These are phyloP conservation scores for Anaeramoeba flamelloides DNA, from an alignment of 78 protist species.

Conservation along the genomic window DNA sequence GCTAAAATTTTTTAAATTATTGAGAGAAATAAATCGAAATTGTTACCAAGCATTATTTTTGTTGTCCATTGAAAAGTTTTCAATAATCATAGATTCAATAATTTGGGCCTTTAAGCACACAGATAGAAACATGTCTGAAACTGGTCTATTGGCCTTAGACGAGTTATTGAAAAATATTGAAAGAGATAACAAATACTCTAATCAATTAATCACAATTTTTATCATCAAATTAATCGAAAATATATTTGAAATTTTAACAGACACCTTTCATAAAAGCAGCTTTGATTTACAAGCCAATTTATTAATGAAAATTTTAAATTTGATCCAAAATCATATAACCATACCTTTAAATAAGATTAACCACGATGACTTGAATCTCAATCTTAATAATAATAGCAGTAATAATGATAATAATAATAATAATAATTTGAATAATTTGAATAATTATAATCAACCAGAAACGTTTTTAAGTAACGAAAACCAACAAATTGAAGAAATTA, in stretches of 20 bases:
- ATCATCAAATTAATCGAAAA: constrained; percentile 26
- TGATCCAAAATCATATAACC: no score
- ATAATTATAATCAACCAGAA: no score
- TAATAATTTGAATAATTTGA: no score
- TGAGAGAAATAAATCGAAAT: constrained; percentile 57
- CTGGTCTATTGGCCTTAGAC: constrained; percentile 27
- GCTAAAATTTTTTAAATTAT: constrained; percentile 54
- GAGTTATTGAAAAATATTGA: not conserved
- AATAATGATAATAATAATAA: no score
- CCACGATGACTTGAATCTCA: no score
- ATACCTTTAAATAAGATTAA: no score
- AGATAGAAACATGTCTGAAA: constrained; percentile 62
- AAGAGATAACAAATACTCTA: constrained; percentile 1
- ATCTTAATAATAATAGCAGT: no score
- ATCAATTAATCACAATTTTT: constrained; percentile 30
- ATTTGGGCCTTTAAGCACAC: constrained; percentile 82
- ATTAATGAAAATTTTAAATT: no score
- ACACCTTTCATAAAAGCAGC: constrained; percentile 48
- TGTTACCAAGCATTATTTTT: constrained; percentile 45
- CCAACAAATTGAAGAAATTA: no score
- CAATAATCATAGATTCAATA: constrained; percentile 57
- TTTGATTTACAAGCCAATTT: constrained; percentile 11
- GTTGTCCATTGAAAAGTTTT: constrained; percentile 31
- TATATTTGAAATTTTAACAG: constrained; percentile 47
- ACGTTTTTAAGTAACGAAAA: no score